These are phyloP conservation scores for Leccinum solheimii DNA, from an alignment of 1,284 basidiomycete genomes.

Conservation along the genomic window DNA sequence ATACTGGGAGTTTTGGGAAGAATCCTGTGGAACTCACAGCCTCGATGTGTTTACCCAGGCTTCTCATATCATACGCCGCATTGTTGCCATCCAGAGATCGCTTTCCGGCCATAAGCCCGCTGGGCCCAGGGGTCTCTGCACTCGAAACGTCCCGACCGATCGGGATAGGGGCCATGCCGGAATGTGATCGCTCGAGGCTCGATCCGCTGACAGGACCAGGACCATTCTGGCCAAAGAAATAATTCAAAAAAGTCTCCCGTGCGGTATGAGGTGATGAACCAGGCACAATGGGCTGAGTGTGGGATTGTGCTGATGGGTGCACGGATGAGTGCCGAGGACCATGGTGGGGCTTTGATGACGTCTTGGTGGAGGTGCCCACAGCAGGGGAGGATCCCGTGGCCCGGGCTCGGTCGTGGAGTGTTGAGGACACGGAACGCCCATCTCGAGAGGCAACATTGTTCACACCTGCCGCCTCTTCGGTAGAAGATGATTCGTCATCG, in stretches of 20 bases:
- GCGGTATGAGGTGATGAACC: slow-evolving; percentile 54
- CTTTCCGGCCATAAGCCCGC: slow-evolving; percentile 67
- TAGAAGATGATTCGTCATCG: slow-evolving; percentile 53
- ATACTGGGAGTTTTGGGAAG: slow-evolving; percentile 2
- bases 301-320: slow-evolving; percentile 26
- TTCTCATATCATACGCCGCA: slow-evolving; percentile 98
- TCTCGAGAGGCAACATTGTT: slow-evolving; percentile 61
- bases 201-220: slow-evolving; percentile 61
- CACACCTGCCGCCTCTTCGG: slow-evolving; percentile 50
- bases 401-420: slow-evolving; percentile 71
- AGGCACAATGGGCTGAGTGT: slow-evolving; percentile 34
- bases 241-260: slow-evolving; percentile 90
- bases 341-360: slow-evolving; percentile 39
- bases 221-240: slow-evolving; percentile 90
- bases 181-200: slow-evolving; percentile 41
- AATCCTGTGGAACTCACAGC: slow-evolving; percentile 58
- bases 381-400: slow-evolving; percentile 35
- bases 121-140: slow-evolving; percentile 47
- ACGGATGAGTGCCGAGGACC: slow-evolving; percentile 37
- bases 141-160: slow-evolving; percentile 63
- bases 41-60: slow-evolving; percentile 93
- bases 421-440: slow-evolving; percentile 77
- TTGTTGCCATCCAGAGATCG: slow-evolving; percentile 71
- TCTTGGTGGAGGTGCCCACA: slow-evolving; percentile 36
- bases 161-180: slow-evolving; percentile 38